phyloP scores from a whole-genome alignment of 2,329 filamentous ascomycete genomes.

The Paracoccidioides brasiliensis region DNA sequence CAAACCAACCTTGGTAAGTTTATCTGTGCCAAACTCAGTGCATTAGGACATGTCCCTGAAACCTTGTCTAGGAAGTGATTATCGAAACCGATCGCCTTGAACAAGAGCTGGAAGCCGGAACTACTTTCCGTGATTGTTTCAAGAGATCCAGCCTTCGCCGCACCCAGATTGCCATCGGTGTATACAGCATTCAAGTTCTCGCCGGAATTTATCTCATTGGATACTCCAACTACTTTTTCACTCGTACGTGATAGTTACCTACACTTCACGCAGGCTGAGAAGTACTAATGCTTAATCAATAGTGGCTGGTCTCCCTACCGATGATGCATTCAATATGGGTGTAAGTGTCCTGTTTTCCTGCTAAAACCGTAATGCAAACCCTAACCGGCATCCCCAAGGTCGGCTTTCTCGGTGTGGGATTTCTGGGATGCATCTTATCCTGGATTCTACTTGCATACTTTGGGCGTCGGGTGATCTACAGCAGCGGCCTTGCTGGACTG shows the following conservation, averaged over 20 bases:
- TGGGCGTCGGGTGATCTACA: constrained; percentile 23
- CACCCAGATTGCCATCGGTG: constrained; percentile 32
- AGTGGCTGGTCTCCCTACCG: constrained; percentile 18
- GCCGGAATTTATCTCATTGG: constrained; percentile 33
- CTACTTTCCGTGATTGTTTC: constrained; percentile 29
- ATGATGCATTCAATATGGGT: constrained; percentile 27
- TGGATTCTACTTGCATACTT: constrained; percentile 23
- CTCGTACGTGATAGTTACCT: neutral
- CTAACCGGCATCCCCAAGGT: constrained; percentile 11
- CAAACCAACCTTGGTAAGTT: constrained; percentile 9
- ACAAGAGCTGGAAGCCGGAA: constrained; percentile 27
- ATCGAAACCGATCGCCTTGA: constrained; percentile 19
- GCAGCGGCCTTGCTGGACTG: constrained; percentile 20
- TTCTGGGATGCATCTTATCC: constrained; percentile 26
- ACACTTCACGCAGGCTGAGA: neutral
- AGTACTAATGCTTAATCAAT: neutral
- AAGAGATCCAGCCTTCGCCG: constrained; percentile 29
- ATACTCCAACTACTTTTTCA: constrained; percentile 21
- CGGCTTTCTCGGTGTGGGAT: constrained; percentile 26
- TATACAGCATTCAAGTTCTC: constrained; percentile 33
- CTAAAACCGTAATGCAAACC: neutral
- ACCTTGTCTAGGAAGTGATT: constrained; percentile 10
- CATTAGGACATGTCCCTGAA: neutral
- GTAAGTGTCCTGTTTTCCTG: constrained; percentile 11
- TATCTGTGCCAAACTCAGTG: neutral